phyloP scores from a whole-genome alignment of 352 stramenopile genomes.

The Pythium brachiatum region DNA sequence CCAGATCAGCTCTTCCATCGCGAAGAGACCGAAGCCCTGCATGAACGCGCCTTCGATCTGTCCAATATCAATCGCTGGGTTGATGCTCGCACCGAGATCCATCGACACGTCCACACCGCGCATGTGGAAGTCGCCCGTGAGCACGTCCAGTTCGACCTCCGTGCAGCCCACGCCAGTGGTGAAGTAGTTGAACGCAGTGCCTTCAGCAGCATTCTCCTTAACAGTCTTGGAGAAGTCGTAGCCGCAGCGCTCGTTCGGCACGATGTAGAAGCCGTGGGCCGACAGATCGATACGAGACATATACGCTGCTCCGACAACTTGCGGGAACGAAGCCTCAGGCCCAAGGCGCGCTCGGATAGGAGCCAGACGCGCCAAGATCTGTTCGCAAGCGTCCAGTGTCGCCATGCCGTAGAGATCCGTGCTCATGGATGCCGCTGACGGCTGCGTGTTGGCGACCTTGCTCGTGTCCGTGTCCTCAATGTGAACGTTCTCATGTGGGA shows the following conservation, averaged over 20 bases:
- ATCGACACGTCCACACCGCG: slow-evolving; percentile 83
- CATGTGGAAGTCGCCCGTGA: slow-evolving; percentile 93
- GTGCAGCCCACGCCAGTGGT: slow-evolving; percentile 93
- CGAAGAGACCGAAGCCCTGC: slow-evolving; percentile 94
- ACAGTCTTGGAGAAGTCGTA: slow-evolving; percentile 92
- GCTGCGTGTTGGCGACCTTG: slow-evolving; percentile 94
- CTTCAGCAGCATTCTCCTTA: slow-evolving; percentile 85
- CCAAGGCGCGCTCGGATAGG: slow-evolving; percentile 81
- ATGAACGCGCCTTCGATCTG: slow-evolving; percentile 98
- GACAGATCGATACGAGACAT: slow-evolving; percentile 93
- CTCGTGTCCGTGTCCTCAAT: slow-evolving; percentile 94
- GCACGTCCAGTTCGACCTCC: slow-evolving; percentile 94
- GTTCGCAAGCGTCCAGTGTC: slow-evolving; percentile 93
- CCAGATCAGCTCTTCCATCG: slow-evolving; percentile 94
- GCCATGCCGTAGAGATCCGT: slow-evolving; percentile 98
- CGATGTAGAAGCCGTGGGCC: slow-evolving; percentile 95
- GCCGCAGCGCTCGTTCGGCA: slow-evolving; percentile 89
- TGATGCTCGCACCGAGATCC: slow-evolving; percentile 94
- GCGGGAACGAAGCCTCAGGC: slow-evolving; percentile 66
- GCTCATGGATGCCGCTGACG: slow-evolving; percentile 94
- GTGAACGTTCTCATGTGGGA: slow-evolving; percentile 90
- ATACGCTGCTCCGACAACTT: slow-evolving; percentile 88
- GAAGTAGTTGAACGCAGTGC: slow-evolving; percentile 95
- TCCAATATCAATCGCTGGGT: slow-evolving; percentile 96
- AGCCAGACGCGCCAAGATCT: slow-evolving; percentile 91